Conservation (phyloP, 2,329 filamentous ascomycete genomes). For the Clarireedia hainanense region DNA sequence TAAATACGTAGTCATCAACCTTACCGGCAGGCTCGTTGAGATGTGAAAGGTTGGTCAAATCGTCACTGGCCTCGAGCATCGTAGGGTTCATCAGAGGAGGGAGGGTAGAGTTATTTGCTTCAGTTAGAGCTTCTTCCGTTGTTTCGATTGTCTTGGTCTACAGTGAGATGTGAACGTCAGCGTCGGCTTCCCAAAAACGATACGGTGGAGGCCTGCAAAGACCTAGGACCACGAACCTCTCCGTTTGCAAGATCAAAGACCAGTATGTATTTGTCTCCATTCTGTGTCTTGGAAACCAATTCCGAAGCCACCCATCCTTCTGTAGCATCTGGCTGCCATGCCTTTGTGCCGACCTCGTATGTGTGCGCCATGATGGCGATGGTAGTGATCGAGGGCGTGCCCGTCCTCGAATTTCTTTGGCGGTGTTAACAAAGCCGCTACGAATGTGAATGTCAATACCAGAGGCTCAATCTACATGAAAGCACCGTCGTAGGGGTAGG, state of each 20-base stretch:
- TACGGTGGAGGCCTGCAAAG: slow-evolving; percentile 1
- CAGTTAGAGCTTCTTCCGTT: slow-evolving; percentile 66
- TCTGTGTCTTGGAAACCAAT: slow-evolving; percentile 74
- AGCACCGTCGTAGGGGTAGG: slow-evolving; percentile 7
- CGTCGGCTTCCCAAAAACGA: slow-evolving; percentile 15
- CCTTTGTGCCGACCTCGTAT: slow-evolving; percentile 93
- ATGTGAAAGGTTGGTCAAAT: slow-evolving; percentile 94
- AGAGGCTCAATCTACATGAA: slow-evolving; percentile 23
- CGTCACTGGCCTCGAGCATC: slow-evolving; percentile 97
- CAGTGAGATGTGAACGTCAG: slow-evolving; percentile 13
- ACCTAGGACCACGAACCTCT: slow-evolving; percentile 53
- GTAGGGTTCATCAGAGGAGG: slow-evolving; percentile 96
- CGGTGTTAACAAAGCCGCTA: slow-evolving; percentile 14
- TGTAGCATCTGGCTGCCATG: slow-evolving; percentile 93
- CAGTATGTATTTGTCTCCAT: slow-evolving; percentile 81
- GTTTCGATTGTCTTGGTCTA: slow-evolving; percentile 77
- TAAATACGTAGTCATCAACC: slow-evolving; percentile 2
- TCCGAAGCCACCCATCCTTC: slow-evolving; percentile 98
- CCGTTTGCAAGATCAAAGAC: slow-evolving; percentile 88
- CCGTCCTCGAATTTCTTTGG: slow-evolving; percentile 18
- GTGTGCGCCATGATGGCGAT: slow-evolving; percentile 67
- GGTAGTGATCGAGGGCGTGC: slow-evolving; percentile 11
- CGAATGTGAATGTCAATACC: slow-evolving; percentile 7
- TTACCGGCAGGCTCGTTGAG: slow-evolving; percentile 96
- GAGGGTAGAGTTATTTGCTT: slow-evolving; percentile 67